A percentile compares a stretch with the other conserved stretches of the same genome.
These are phyloP conservation scores for Neurospora crassa DNA, from an alignment of 2,329 filamentous ascomycete species.

Conservation along the genomic window DNA sequence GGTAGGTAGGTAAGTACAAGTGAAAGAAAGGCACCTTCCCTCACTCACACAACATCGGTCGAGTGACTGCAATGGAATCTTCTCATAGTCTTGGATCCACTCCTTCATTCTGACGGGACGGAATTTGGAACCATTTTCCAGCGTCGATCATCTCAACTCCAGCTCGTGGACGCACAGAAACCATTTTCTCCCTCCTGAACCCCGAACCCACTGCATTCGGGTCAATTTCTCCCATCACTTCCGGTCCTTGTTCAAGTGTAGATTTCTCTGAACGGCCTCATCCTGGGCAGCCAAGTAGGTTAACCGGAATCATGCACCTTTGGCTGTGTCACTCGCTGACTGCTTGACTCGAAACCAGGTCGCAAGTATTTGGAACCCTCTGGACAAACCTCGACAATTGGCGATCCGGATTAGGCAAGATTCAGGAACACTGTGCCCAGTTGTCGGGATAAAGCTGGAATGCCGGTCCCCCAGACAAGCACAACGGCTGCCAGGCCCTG, in stretches of 20 bases:
- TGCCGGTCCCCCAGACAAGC: background rate
- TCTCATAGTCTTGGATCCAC: background rate
- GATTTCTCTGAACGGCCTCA: background rate
- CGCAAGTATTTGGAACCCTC: background rate
- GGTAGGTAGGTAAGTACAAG: background rate
- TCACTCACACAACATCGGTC: background rate
- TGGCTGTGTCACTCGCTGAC: background rate
- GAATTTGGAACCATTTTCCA: background rate
- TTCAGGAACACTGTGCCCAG: background rate
- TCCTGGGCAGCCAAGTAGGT: background rate
- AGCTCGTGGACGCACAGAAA: background rate
- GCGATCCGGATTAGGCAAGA: background rate
- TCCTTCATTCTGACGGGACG: background rate
- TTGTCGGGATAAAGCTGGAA: background rate
- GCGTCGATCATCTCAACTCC: background rate
- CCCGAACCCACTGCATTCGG: background rate
- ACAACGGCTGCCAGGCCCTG: background rate
- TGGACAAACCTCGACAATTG: background rate
- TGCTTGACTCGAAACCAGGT: background rate
- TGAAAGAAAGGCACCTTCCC: background rate
- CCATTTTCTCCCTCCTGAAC: background rate
- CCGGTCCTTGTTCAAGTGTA: background rate
- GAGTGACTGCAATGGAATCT: background rate
- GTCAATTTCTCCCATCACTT: background rate
- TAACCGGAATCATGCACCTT: background rate